These are phyloP conservation scores for Saccharomycopsis fodiens DNA, from an alignment of 805 yeast genomes.

Conservation along the genomic window DNA sequence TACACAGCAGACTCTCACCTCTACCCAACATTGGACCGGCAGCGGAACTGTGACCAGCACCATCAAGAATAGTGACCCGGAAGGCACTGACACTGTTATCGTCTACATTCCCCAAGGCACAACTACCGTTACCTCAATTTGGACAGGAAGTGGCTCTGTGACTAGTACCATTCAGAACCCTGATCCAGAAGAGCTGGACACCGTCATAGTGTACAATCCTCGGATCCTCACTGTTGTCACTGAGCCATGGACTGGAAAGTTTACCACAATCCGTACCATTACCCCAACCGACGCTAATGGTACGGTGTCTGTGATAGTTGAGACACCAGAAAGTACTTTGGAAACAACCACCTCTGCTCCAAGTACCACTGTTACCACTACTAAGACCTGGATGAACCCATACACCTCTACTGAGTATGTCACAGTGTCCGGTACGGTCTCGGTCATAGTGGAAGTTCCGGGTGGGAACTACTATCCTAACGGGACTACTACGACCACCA, in stretches of 20 bases:
- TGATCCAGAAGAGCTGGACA: not conserved
- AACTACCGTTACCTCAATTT: not conserved
- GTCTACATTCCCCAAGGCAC: not conserved
- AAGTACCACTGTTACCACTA: slow-evolving; percentile 5
- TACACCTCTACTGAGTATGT: slow-evolving; percentile 21
- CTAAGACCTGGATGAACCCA: slow-evolving; percentile 2
- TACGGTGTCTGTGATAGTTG: not conserved
- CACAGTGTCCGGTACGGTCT: slow-evolving; percentile 28
- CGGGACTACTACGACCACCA: not conserved
- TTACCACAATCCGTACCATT: slow-evolving; percentile 3
- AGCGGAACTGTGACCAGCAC: slow-evolving; percentile 1
- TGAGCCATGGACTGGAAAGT: slow-evolving; percentile 4
- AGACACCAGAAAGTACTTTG: not conserved
- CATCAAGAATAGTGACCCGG: slow-evolving; percentile 1
- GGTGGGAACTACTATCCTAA: slow-evolving; percentile 1
- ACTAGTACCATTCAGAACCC: not conserved
- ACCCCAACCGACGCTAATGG: not conserved
- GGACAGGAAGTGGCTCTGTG: not conserved
- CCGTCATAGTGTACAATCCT: slow-evolving; percentile 2
- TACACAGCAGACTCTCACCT: not conserved
- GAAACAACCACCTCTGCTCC: no score
- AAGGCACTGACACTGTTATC: not conserved
- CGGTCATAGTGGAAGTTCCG: slow-evolving; percentile 23
- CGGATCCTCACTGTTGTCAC: slow-evolving; percentile 1
- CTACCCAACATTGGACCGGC: slow-evolving; percentile 7